Evolutionary conservation across 1,284 basidiomycete genomes (phyloP).

Genomic region (Xerocomus minutiporus): DNA sequence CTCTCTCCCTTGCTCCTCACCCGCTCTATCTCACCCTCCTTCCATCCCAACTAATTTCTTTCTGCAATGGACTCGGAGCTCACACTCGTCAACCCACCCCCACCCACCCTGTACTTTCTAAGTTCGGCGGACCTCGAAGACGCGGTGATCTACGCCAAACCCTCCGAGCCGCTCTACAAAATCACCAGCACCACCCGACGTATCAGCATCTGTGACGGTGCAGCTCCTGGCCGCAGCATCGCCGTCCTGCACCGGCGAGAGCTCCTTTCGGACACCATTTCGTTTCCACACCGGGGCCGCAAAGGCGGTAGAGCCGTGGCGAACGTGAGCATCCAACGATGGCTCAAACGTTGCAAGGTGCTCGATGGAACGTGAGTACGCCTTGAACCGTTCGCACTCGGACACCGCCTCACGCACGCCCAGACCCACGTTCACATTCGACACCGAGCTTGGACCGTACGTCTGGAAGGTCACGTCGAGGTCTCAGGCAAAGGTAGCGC

Average conservation of each 20-base stretch:
- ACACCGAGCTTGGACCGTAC: conserved; percentile 23
- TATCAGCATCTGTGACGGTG: conserved; percentile 16
- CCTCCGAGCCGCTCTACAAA: conserved; percentile 24
- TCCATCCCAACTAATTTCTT: neutral
- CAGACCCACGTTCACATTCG: conserved; percentile 20
- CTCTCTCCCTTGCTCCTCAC: neutral
- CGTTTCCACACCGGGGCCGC: conserved; percentile 18
- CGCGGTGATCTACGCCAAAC: conserved; percentile 15
- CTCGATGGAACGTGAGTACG: conserved; percentile 22
- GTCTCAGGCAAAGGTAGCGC: conserved; percentile 21
- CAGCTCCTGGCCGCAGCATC: conserved; percentile 10
- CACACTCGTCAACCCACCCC: conserved; percentile 25
- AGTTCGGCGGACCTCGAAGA: conserved; percentile 20
- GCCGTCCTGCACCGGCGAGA: conserved; percentile 28
- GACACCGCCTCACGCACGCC: neutral
- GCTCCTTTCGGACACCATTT: conserved; percentile 25
- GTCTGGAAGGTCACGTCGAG: conserved; percentile 25
- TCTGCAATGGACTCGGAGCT: conserved; percentile 26
- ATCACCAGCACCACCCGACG: conserved; percentile 18
- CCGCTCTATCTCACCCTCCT: neutral
- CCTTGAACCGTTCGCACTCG: neutral
- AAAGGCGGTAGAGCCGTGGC: neutral
- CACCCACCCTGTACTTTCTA: conserved; percentile 30
- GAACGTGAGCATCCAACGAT: conserved; percentile 22
- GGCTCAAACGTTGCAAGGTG: conserved; percentile 26